phyloP scores from a whole-genome alignment of 2,329 filamentous ascomycete species.

The Aspergillus carbonarius region DNA sequence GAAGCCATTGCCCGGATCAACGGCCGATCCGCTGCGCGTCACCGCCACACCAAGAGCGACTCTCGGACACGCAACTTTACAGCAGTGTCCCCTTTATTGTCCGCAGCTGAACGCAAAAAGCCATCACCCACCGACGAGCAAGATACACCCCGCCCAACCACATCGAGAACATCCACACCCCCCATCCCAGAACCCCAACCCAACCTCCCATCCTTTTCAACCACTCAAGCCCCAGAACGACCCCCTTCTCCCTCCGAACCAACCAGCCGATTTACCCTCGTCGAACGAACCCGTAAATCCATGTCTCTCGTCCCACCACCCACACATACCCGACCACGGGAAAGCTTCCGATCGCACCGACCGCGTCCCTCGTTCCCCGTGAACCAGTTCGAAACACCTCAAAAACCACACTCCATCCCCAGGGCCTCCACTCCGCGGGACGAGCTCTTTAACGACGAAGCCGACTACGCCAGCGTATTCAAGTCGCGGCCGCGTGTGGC shows the following conservation, averaged over 20 bases:
- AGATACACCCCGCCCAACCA: not conserved
- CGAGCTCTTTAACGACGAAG: slow-evolving; percentile 67
- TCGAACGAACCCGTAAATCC: slow-evolving; percentile 77
- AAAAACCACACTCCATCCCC: slow-evolving; percentile 27
- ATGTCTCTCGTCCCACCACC: slow-evolving; percentile 63
- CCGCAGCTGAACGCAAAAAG: not conserved
- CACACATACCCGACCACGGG: slow-evolving; percentile 19
- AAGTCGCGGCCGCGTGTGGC: slow-evolving; percentile 78
- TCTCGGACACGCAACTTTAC: slow-evolving; percentile 1
- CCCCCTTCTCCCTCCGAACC: not conserved
- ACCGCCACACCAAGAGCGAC: not conserved
- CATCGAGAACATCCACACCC: not conserved
- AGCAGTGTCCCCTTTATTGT: not conserved
- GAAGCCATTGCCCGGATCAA: slow-evolving; percentile 33
- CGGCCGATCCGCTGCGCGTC: slow-evolving; percentile 18
- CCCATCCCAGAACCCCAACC: not conserved
- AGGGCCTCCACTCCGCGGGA: slow-evolving; percentile 59
- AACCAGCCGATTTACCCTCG: slow-evolving; percentile 50
- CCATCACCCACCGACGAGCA: not conserved
- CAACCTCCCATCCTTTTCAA: not conserved
- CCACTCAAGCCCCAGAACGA: not conserved
- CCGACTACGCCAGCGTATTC: slow-evolving; percentile 80
- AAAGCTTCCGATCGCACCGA: slow-evolving; percentile 21
- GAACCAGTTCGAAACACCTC: slow-evolving; percentile 58
- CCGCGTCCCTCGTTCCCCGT: slow-evolving; percentile 48